A percentile compares a stretch with the other conserved stretches of the same genome.
These are phyloP conservation scores for Globisporangium paroecandrum DNA, from an alignment of 352 stramenopile genomes.

Conservation along the genomic window DNA sequence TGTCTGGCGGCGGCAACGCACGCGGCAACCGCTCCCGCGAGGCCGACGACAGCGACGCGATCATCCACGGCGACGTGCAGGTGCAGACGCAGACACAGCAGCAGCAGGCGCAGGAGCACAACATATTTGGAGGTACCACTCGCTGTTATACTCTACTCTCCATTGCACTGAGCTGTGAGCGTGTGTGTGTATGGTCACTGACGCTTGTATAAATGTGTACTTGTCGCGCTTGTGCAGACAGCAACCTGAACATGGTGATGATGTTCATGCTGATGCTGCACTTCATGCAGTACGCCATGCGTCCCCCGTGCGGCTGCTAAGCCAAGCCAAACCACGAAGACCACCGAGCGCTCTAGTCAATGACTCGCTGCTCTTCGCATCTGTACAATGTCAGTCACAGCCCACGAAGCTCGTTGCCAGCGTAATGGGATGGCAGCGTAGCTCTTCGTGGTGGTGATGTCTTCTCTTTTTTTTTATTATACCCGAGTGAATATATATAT, in stretches of 20 bases:
- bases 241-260: slow-evolving; percentile 84
- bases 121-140: slow-evolving; percentile 76
- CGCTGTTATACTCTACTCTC: neutral
- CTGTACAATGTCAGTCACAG: neutral
- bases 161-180: too few species aligned
- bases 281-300: slow-evolving; percentile 88
- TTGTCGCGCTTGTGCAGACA: slow-evolving; percentile 28
- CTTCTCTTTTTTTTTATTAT: neutral
- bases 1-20: slow-evolving; percentile 21
- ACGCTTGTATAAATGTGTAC: neutral
- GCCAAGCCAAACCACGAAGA: neutral
- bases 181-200: too few species aligned
- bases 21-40: slow-evolving; percentile 10
- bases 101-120: slow-evolving; percentile 43
- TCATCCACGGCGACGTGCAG: slow-evolving; percentile 9
- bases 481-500: neutral
- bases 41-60: slow-evolving; percentile 2
- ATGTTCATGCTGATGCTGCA: slow-evolving; percentile 82
- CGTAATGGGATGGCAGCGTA: neutral
- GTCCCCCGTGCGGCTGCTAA: slow-evolving; percentile 78
- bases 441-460: neutral
- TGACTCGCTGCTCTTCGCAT: neutral
- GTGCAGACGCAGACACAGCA: slow-evolving; percentile 21
- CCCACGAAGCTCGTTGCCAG: neutral
- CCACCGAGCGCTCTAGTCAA: neutral